Evolutionary conservation across 2,329 filamentous ascomycete species (phyloP), one percentile per base, ranked within the genome.

Genomic region (Trichoderma asperellum): DNA sequence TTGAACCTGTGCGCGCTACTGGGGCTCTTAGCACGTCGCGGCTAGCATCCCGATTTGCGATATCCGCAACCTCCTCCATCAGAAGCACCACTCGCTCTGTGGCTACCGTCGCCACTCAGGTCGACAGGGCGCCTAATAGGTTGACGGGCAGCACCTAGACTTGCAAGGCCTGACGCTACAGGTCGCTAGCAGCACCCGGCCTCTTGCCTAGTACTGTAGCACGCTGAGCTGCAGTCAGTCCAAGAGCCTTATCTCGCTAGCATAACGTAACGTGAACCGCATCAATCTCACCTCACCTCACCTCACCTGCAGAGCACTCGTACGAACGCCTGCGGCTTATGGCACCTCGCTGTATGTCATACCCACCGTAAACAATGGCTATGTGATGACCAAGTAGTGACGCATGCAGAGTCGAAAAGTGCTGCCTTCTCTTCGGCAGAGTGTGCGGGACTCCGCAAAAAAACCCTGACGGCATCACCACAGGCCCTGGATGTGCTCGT

Each of bases 11-110:
- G 29, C 62, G 47, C 53, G 53, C 62, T 66, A 66, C 62, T 35
- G 52, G 53, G 27, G 40, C 40, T 43, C n/a, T 29, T 66, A 66
- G 53, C 53, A 66, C 53, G 52, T 66, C 62, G 62, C 62, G 62
- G 62, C 62, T 66, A 57, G 37, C 52, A 49, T 57, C 53, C 62
- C 62, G 62, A 58, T 64, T 43, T 58, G 62, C 52, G 62, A 66
- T 66, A 66, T 58, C 53, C 62, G 62, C 62, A 57, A 40, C 62
- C 56, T 21, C 60, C 24, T 29, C 52, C 27, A 24, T 29, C 29
- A 27, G 49, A 43, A 8, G 40, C 40, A 43, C 40, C 40, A 14
- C 47, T 24, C 24, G 3, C 24, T 24, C 52, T 55, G 52, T 55
- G 21, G 52, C 52, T 55, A 49, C 40, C 21, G n/a, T 53, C 24